Conservation (phyloP, 352 stramenopile genomes). For the Phytophthora idaei region DNA sequence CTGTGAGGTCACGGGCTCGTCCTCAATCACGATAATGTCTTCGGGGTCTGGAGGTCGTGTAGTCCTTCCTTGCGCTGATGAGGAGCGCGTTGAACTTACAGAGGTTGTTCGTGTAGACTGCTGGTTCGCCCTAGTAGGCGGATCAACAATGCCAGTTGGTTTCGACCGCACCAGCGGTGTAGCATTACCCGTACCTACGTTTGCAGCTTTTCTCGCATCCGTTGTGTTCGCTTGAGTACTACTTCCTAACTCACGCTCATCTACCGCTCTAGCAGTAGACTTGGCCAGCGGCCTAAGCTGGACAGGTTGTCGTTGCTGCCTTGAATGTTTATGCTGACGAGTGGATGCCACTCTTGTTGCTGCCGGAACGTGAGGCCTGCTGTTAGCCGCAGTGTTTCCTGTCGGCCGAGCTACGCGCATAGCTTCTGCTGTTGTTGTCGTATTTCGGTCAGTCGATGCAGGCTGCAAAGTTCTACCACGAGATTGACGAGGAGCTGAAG, state of each 20-base stretch:
- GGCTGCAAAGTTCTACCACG: too few relatives aligned
- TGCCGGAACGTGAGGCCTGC: background rate
- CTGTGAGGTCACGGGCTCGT: background rate
- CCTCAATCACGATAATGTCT: constrained; percentile 20
- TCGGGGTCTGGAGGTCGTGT: background rate
- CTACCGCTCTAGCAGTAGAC: background rate
- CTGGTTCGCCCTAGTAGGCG: background rate
- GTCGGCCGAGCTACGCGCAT: background rate
- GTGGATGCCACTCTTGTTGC: background rate
- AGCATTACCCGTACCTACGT: background rate
- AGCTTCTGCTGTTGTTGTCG: background rate
- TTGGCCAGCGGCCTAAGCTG: background rate
- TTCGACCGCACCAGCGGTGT: background rate
- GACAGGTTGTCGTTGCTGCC: background rate
- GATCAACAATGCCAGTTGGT: background rate
- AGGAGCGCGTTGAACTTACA: background rate
- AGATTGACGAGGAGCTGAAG: background rate
- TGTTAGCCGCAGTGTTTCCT: background rate
- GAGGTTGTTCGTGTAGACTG: background rate
- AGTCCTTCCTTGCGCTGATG: background rate
- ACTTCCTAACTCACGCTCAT: background rate
- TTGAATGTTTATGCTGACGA: background rate
- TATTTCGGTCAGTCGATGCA: background rate
- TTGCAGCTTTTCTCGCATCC: background rate
- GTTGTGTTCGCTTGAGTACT: background rate